Conservation (phyloP, 2,329 filamentous ascomycete species). For the Zalaria sp. region DNA sequence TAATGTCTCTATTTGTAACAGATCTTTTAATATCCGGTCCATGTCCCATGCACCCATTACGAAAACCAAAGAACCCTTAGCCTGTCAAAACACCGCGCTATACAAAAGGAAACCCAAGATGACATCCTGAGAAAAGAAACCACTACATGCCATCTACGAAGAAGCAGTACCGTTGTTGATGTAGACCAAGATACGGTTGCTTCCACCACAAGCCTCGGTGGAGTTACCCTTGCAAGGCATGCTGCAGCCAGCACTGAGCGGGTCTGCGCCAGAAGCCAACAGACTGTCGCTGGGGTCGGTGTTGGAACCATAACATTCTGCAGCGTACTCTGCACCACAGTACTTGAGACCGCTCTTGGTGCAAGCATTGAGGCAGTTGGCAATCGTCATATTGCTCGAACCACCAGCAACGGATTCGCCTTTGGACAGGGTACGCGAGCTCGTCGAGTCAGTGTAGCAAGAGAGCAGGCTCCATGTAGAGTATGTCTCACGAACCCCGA, state of each 20-base stretch:
- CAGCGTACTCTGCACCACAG: conserved; percentile 15
- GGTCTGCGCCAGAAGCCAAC: conserved; percentile 9
- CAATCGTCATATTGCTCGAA: conserved; percentile 11
- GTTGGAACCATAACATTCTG: conserved; percentile 12
- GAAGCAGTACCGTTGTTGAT: conserved; percentile 11
- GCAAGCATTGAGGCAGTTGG: conserved; percentile 15
- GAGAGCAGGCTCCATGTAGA: conserved; percentile 11
- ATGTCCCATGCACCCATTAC: no score
- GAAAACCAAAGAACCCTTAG: no score
- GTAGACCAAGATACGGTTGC: conserved; percentile 12
- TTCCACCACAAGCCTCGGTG: conserved; percentile 17
- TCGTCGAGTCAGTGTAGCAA: conserved; percentile 13
- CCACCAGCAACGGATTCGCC: conserved; percentile 10
- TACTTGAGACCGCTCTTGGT: conserved; percentile 9
- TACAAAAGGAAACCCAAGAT: no score
- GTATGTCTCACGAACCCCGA: conserved; percentile 11
- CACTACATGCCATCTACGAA: background rate
- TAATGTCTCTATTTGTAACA: no score
- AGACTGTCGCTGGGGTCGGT: conserved; percentile 5
- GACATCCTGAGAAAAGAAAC: no score
- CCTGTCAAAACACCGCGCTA: no score
- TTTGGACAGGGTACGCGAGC: conserved; percentile 8
- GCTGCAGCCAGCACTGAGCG: conserved; percentile 12
- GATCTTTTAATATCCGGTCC: no score
- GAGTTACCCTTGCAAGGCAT: conserved; percentile 15